Evolutionary conservation across 805 yeast genomes (phyloP), one percentile per base, ranked within the genome.

Genomic region (Myxozyma vanderwaltii): DNA sequence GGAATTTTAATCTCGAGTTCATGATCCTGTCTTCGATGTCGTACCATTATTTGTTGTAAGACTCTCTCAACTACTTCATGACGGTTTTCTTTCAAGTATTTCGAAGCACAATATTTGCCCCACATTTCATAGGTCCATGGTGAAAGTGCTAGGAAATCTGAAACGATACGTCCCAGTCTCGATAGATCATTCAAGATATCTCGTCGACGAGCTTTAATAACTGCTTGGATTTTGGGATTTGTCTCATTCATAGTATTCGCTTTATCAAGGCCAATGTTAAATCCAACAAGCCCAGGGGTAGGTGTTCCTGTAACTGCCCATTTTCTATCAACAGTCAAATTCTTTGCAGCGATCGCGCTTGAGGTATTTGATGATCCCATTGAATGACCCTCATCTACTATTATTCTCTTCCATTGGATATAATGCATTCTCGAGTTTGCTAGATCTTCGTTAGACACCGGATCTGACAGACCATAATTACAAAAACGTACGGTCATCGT

Each of bases 241-340:
- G 58, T 59, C n/a, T 43, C 24, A 7, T 46, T 45, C 8, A 56
- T 46, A 29, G 27, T 52, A 24, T 68, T 69, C 52, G 77, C 77
- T 52, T 76, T 76, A 76, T 85, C 79, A 3, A 6, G 84, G 68
- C 64, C 64, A 12, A 61, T 51, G 33, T 56, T 56, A 23, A 56
- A 35, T 45, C 78, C 79, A 0, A 90, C 84, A 53, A 86, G 72
- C 0, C 91, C 91, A 0, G 87, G 79, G 0, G 90, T 86, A 3
- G 91, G 91, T 0, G 91, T 86, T 31, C 91, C 91, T 0, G 88
- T 83, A 0, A 86, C 88, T 0, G 85, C 84, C 91, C 91, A 86
- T 60, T 81, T 77, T 51, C 89, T 76, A 67, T 86, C 91, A 7
- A 81, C 81, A 49, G 72, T 70, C 47, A 86, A 67, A 23, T 74